A percentile compares a stretch with the other conserved stretches of the same genome.
Evolutionary conservation across 257 asterid species (phyloP).

Genomic region (Penstemon eatonii): DNA sequence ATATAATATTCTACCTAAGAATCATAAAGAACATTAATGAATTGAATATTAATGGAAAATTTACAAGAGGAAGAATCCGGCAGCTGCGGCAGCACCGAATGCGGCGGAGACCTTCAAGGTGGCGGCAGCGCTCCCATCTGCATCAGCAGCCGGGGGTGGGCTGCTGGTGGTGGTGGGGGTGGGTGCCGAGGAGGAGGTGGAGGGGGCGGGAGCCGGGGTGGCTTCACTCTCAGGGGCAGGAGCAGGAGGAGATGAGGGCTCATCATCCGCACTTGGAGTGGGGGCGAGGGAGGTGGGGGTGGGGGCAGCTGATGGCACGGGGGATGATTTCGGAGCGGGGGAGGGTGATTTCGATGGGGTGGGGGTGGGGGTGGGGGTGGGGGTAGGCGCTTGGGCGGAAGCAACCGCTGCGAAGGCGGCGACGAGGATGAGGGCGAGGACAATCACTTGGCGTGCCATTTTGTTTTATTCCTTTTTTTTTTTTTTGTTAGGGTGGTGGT

Average conservation of each 20-base stretch:
- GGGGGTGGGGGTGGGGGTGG: constrained; percentile 23
- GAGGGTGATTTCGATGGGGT: neutral
- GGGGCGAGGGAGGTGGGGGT: constrained; percentile 18
- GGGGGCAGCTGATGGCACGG: neutral
- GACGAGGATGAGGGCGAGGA: constrained; percentile 46
- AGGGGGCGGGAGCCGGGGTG: constrained; percentile 16
- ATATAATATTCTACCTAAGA: no score
- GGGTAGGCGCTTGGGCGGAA: constrained; percentile 42
- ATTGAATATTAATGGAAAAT: neutral
- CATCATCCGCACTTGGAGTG: constrained; percentile 32
- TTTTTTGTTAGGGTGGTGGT: neutral
- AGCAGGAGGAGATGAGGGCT: constrained; percentile 50
- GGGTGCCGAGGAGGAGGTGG: constrained; percentile 26
- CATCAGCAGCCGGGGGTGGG: constrained; percentile 24
- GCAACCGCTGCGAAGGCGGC: constrained; percentile 54
- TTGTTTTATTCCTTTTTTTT: neutral
- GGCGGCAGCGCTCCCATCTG: constrained; percentile 32
- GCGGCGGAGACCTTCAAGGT: constrained; percentile 49
- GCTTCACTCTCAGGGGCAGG: constrained; percentile 40
- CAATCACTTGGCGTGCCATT: constrained; percentile 63
- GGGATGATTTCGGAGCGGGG: neutral
- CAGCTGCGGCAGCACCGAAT: constrained; percentile 42
- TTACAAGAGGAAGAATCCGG: constrained; percentile 50
- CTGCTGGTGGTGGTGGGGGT: constrained; percentile 18
- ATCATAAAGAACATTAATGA: no score